Base-by-base conservation (phyloP, 148 eudicot species). In the Bassia scoparia region DNA sequence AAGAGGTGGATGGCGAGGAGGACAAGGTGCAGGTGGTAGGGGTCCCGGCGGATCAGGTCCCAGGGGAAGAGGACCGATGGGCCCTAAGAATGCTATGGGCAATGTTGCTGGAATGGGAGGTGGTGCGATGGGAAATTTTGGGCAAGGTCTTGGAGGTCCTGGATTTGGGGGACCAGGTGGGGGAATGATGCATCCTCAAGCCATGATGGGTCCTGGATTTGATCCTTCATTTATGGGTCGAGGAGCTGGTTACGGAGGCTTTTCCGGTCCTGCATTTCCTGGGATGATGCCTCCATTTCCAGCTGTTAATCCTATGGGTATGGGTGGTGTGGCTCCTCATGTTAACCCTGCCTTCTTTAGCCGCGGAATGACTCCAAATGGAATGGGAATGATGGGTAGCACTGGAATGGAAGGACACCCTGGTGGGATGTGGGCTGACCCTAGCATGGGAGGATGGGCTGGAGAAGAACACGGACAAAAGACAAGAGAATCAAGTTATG, bases 241-340 rank as follows among this genome's bases (percentile, higher is more conserved):
- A 38, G 92, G 92, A 73, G 93, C 75, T 60, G 96, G 86, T 26
- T 93, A 84, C 74, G 94, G 98, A 56, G 89, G 94, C 67, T 93
- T 87, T 78, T 62, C 88, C 0, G 94, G 90, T 65, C 89, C 94
- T 72, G 80, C 81, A 61, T 93, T 86, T 66, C 94, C 90, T 15
- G 89, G 94, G 53, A 88, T 93, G 96, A 69, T 93, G 78, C 92
- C 98, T 81, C 84, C 89, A 49, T 93, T 87, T 87, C 93, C 79
- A 20, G 81, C 74, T 79, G 96, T 88, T 67, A 88, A 88, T 78
- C 74, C 88, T 10, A 87, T 93, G 93, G 98, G 98, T 60, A 75
- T 90, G 70, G 76, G 91, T 72, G 98, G 92, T 66, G 96, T 93
- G 77, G 94, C 98, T 72, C 98, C 96, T 77, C 98, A 93, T 80